These are phyloP conservation scores for Trypanosoma conorhini DNA, from an alignment of 208 protist species.

Conservation along the genomic window DNA sequence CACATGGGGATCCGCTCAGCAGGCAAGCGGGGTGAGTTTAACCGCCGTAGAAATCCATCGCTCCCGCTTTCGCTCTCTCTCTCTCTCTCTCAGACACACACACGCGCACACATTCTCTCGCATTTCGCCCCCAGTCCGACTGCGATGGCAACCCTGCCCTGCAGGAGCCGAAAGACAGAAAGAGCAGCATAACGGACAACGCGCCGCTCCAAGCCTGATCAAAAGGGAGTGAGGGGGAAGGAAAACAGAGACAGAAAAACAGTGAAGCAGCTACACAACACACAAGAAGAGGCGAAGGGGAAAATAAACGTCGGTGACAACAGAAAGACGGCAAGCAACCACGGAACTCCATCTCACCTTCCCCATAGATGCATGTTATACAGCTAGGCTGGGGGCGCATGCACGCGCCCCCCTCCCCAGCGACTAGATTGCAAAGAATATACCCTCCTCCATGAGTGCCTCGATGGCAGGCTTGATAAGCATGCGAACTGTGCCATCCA, in stretches of 20 bases:
- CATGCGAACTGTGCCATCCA: conserved; percentile 71
- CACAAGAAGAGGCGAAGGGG: too few species aligned
- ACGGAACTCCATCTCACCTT: not conserved
- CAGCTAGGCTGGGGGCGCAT: not conserved
- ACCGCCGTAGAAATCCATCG: not conserved
- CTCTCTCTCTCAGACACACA: not conserved
- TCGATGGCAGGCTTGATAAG: conserved; percentile 83
- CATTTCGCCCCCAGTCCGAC: not conserved
- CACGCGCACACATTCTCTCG: not conserved
- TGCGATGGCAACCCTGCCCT: not conserved
- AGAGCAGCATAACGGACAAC: not conserved
- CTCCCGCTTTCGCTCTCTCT: not conserved
- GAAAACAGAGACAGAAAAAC: too few species aligned
- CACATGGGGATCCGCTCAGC: not conserved
- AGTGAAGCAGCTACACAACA: too few species aligned
- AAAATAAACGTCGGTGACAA: too few species aligned
- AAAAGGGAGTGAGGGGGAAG: too few species aligned
- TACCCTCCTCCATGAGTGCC: conserved; percentile 78
- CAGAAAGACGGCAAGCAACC: not conserved
- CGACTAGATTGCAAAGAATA: conserved; percentile 35
- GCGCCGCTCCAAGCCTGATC: too few species aligned
- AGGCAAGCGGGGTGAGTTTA: not conserved
- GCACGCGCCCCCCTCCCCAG: not conserved
- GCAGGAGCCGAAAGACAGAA: not conserved
- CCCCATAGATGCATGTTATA: conserved; percentile 6